Percentiles rank a stretch among this genome's conserved stretches.
phyloP scores from a whole-genome alignment of 805 yeast genomes.

The Candida railenensis region DNA sequence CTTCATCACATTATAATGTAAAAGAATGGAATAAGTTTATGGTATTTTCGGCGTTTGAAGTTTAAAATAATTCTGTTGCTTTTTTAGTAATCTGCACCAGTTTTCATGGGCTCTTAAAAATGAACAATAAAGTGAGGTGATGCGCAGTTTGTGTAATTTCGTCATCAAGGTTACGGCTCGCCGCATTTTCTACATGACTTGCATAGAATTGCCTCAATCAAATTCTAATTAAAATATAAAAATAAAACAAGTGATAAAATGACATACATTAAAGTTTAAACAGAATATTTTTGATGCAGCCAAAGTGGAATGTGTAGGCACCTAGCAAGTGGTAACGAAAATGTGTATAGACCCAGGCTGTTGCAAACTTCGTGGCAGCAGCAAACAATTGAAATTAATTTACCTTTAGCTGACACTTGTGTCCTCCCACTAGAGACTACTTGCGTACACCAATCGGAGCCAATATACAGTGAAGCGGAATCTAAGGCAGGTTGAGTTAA shows the following conservation, averaged over 20 bases:
- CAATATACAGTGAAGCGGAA: too few relatives aligned
- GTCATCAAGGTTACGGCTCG: not conserved
- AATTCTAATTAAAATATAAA: not conserved
- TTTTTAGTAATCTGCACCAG: not conserved
- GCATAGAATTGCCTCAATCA: not conserved
- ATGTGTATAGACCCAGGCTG: not conserved
- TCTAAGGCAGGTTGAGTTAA: too few relatives aligned
- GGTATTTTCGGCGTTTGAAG: not conserved
- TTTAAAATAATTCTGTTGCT: not conserved
- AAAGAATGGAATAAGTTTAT: not conserved
- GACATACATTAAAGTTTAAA: not conserved
- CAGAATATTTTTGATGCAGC: not conserved
- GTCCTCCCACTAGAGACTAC: too few relatives aligned
- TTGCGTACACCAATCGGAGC: too few relatives aligned
- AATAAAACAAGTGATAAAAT: not conserved
- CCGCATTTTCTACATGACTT: not conserved
- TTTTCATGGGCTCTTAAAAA: conserved; percentile 9
- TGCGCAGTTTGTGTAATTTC: conserved; percentile 60
- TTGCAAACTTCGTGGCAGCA: not conserved
- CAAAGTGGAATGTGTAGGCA: not conserved
- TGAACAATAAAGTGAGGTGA: conserved; percentile 56
- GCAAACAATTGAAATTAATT: not conserved
- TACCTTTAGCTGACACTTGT: too few relatives aligned
- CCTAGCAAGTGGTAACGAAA: not conserved
- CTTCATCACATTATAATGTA: not conserved